Evolutionary conservation across 371 early-diverging fungal species (phyloP).

Genomic region (Dinochytrium kinnereticum): DNA sequence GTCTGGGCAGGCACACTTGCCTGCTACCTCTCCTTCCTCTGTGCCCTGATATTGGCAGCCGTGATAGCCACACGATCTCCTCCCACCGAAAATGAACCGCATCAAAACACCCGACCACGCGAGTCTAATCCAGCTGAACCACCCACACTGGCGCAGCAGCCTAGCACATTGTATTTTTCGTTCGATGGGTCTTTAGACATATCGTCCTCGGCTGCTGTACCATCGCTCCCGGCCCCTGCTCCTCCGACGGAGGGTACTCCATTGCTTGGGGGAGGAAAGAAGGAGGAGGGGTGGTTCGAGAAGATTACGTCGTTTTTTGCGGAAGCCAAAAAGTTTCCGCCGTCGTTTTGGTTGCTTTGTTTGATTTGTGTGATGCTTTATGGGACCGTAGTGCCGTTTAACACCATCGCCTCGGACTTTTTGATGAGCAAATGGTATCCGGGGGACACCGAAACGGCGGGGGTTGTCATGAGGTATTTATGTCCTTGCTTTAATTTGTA

Average conservation of each 20-base stretch:
- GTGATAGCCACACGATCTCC: slow-evolving; percentile 46
- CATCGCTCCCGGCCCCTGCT: not conserved
- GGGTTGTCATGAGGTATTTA: slow-evolving; percentile 61
- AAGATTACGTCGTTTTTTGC: slow-evolving; percentile 7
- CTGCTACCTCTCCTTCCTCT: slow-evolving; percentile 56
- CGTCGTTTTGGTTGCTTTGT: slow-evolving; percentile 63
- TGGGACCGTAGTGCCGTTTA: slow-evolving; percentile 67
- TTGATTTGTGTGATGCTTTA: slow-evolving; percentile 62
- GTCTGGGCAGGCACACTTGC: slow-evolving; percentile 59
- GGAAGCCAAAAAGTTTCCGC: slow-evolving; percentile 44
- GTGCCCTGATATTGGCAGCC: slow-evolving; percentile 45
- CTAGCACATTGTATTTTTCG: not conserved
- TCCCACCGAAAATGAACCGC: slow-evolving; percentile 9
- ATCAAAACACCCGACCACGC: slow-evolving; percentile 8
- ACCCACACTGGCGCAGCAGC: not conserved
- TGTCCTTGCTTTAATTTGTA: not conserved
- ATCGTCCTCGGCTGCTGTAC: too few relatives aligned
- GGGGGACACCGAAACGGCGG: slow-evolving; percentile 61
- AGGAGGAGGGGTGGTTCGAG: not conserved
- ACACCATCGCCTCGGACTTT: slow-evolving; percentile 65
- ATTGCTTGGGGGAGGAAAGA: slow-evolving; percentile 2
- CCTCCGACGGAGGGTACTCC: slow-evolving; percentile 17
- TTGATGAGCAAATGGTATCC: slow-evolving; percentile 67
- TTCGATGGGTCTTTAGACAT: not conserved
- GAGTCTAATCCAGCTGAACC: not conserved